phyloP scores from a whole-genome alignment of 2,329 filamentous ascomycete species.

The Phialophora tarda region DNA sequence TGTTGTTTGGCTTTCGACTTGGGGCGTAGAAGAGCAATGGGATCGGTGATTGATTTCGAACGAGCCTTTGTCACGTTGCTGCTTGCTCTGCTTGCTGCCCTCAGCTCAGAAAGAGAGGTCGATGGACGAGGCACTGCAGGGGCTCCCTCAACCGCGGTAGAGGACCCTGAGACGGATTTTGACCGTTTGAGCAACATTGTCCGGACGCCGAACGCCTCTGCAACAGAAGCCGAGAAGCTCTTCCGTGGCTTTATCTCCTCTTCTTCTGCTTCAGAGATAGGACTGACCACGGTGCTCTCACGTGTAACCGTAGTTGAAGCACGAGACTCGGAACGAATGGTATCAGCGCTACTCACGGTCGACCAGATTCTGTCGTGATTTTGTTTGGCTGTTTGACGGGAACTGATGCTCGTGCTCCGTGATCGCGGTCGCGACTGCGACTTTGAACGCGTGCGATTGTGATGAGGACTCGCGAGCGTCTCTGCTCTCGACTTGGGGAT shows the following conservation, averaged over 20 bases:
- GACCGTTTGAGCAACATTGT: conserved; percentile 18
- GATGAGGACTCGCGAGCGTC: conserved; percentile 9
- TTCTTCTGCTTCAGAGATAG: conserved; percentile 14
- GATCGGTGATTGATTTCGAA: background rate
- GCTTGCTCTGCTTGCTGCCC: background rate
- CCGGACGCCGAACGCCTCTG: conserved; percentile 12
- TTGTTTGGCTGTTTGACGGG: conserved; percentile 3
- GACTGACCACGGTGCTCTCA: background rate
- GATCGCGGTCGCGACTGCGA: conserved; percentile 7
- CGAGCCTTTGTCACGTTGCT: background rate
- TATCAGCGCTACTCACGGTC: background rate
- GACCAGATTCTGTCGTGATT: conserved; percentile 16
- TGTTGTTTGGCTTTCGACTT: background rate
- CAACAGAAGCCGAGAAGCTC: conserved; percentile 23
- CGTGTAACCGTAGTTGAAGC: conserved; percentile 1
- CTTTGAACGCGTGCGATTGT: conserved; percentile 3
- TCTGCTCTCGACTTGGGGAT: conserved; percentile 29
- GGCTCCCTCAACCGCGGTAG: background rate
- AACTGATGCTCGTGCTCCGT: conserved; percentile 10
- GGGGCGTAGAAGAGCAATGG: background rate
- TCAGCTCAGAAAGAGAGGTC: background rate
- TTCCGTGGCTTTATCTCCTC: conserved; percentile 23
- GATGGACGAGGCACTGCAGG: background rate
- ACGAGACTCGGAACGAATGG: conserved; percentile 6
- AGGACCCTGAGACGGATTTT: conserved; percentile 16